Evolutionary conservation across 2,329 filamentous ascomycete species (phyloP), one percentile per base, ranked within the genome.

Genomic region (Rhynchosporium agropyri): DNA sequence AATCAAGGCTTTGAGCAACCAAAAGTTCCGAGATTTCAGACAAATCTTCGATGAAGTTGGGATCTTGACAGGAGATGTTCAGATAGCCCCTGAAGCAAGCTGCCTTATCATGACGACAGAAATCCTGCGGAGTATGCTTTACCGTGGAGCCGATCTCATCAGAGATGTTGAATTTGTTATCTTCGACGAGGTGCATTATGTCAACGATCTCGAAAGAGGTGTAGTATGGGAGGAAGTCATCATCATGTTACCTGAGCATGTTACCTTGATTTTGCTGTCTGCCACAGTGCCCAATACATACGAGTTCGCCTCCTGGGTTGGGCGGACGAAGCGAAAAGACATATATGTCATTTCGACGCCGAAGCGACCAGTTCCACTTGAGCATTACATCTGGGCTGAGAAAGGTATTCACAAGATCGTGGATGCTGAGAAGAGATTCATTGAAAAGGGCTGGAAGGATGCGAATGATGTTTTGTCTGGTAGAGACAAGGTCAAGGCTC

Each of bases 171-270:
- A 99, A 69, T 99, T 96, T 75, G 95, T 99, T 70, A 97, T 99
- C 55, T 99, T 99, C 67, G 95, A 99, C 72, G 95, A 99, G 77
- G 95, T 99, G 1, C 95, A 99, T 77, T 99, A 99, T 74, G 94
- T 99, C 68, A 99, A 98, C 74, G 95, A 99, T 75, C 84, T 90
- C 31, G 95, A 98, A 76, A 86, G 95, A 77, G 95, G 95, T 72
- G 95, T 99, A 5, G 95, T 99, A 0, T 99, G 95, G 95, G 95
- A 99, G 77, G 95, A 99, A 77, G 95, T 99, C 71, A 99, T 99
- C 73, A 99, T 99, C 72, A 98, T 99, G 95, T 83, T 99, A 61
- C 95, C 95, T 0, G 93, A 97, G 74, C 95, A 99, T 77, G 92
- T 99, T 45, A 96, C 95, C 1, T 83, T 99, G 28, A 99, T 99